Percentiles rank a stretch among this genome's conserved stretches.
Conservation (phyloP, 2,329 filamentous ascomycete species). For the Xylariomycetidae sp. region DNA sequence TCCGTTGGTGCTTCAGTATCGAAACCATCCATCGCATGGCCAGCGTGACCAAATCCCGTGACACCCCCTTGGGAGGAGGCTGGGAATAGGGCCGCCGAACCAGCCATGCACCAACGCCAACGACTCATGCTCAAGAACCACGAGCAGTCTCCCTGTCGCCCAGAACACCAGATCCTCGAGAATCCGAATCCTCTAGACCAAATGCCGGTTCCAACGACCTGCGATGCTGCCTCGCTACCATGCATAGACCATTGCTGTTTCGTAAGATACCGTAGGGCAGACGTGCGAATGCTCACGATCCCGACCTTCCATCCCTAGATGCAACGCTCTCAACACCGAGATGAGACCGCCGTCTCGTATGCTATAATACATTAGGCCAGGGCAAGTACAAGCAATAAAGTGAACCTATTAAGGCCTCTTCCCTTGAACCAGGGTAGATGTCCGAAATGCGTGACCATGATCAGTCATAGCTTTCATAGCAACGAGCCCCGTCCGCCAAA, state of each 20-base stretch:
- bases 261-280: constrained; percentile 3
- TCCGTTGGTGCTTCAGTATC: constrained; percentile 6
- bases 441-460: constrained; percentile 21
- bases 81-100: constrained; percentile 1
- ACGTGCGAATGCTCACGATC: constrained; percentile 11
- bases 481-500: constrained; percentile 12
- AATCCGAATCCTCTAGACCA: constrained; percentile 12
- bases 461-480: constrained; percentile 19
- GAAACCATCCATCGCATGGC: constrained; percentile 7
- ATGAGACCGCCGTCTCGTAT: constrained; percentile 11
- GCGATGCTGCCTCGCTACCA: constrained; percentile 10
- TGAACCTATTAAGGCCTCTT: constrained; percentile 12
- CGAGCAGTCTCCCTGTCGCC: constrained; percentile 6
- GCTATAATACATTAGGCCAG: constrained; percentile 22
- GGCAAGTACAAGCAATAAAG: constrained; percentile 17
- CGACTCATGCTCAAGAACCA: background rate
- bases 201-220: constrained; percentile 14
- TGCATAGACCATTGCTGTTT: constrained; percentile 4
- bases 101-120: constrained; percentile 9
- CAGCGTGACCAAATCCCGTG: background rate
- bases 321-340: constrained; percentile 13
- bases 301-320: constrained; percentile 11
- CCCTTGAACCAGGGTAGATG: constrained; percentile 20
- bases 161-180: constrained; percentile 16
- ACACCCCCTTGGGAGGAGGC: background rate